Evolutionary conservation across 148 eudicot species (phyloP).

Genomic region (Camellia sinensis): DNA sequence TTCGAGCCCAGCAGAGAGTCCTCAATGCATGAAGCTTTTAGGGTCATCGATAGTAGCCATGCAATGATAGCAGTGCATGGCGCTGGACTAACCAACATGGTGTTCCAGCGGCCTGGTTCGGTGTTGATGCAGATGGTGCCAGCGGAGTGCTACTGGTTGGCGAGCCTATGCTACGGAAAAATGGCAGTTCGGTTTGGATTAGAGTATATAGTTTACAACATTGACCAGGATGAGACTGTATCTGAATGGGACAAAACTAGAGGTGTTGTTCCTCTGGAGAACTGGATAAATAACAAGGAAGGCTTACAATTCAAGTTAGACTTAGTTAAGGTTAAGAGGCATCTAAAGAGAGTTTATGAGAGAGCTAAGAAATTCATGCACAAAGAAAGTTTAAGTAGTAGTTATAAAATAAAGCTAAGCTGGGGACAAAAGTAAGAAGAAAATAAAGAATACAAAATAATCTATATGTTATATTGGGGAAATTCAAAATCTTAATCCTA

Average conservation of each 20-base stretch:
- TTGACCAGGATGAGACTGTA: neutral
- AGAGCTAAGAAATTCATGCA: slow-evolving; percentile 8
- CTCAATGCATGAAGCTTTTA: slow-evolving; percentile 22
- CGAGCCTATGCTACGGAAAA: neutral
- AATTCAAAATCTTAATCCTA: no score
- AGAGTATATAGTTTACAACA: slow-evolving; percentile 7
- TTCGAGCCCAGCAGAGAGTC: slow-evolving; percentile 27
- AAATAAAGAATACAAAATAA: no score
- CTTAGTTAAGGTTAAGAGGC: neutral
- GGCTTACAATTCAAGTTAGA: neutral
- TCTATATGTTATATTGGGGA: no score
- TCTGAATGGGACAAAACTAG: neutral
- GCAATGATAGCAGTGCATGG: slow-evolving; percentile 38
- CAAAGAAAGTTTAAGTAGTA: neutral
- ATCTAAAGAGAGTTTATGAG: neutral
- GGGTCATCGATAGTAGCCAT: slow-evolving; percentile 31
- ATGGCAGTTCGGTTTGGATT: slow-evolving; percentile 9
- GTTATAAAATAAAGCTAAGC: no score
- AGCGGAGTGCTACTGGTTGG: neutral
- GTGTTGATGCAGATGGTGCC: slow-evolving; percentile 10
- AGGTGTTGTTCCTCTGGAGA: neutral
- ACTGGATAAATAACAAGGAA: neutral
- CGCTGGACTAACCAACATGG: slow-evolving; percentile 20
- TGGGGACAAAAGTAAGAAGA: no score
- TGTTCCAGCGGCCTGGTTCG: slow-evolving; percentile 18